A percentile compares a stretch with the other conserved stretches of the same genome.
Evolutionary conservation across 1,284 basidiomycete species (phyloP).

Genomic region (Cystodermella granulosa): DNA sequence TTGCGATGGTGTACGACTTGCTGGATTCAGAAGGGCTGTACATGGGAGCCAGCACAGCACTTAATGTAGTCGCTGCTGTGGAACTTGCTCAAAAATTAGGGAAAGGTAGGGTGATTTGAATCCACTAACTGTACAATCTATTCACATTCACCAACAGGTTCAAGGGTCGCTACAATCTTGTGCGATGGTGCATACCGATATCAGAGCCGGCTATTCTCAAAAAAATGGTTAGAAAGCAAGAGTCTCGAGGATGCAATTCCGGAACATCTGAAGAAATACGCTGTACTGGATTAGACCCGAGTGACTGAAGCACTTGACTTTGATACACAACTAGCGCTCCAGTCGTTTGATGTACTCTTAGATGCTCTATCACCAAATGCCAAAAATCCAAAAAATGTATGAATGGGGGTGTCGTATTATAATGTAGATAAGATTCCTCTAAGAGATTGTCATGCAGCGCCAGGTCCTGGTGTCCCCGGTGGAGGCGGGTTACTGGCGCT

Average conservation of each 20-base stretch:
- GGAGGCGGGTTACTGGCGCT: conserved; percentile 11
- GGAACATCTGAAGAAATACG: conserved; percentile 81
- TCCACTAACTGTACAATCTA: conserved; percentile 1
- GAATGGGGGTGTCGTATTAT: background rate
- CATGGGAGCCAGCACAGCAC: conserved; percentile 90
- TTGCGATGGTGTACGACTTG: conserved; percentile 90
- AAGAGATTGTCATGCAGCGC: background rate
- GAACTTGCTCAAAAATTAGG: conserved; percentile 86
- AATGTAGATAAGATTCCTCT: conserved; percentile 1
- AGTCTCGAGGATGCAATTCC: conserved; percentile 79
- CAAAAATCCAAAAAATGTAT: too few relatives aligned
- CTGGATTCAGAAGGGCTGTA: conserved; percentile 93
- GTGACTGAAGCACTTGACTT: too few relatives aligned
- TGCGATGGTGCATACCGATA: conserved; percentile 97
- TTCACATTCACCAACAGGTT: conserved; percentile 48
- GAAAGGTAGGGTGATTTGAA: conserved; percentile 49
- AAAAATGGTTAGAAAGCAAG: conserved; percentile 87
- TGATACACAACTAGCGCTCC: too few relatives aligned
- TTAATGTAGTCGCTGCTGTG: conserved; percentile 92
- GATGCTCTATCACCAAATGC: too few relatives aligned
- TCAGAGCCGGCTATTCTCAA: conserved; percentile 94
- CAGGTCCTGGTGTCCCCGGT: conserved; percentile 10
- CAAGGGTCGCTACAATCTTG: conserved; percentile 83
- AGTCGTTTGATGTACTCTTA: too few relatives aligned
- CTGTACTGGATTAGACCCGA: conserved; percentile 63